phyloP scores from a whole-genome alignment of 2,329 filamentous ascomycete species.

The Neopestalotiopsis sp. region DNA sequence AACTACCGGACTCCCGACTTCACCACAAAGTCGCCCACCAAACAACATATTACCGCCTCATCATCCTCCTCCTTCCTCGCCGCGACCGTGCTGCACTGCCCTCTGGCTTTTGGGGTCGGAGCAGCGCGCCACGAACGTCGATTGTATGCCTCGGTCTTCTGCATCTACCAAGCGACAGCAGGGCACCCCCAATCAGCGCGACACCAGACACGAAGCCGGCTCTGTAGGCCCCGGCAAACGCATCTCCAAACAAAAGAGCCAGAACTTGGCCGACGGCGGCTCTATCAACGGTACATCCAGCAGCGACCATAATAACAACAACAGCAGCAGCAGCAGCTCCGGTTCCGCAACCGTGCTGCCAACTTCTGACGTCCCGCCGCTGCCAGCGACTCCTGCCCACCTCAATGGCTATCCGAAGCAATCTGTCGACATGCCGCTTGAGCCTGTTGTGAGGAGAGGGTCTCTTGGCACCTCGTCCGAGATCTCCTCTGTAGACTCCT shows the following conservation, averaged over 20 bases:
- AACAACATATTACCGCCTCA: neutral
- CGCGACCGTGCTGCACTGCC: conserved; percentile 3
- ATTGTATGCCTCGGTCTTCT: conserved; percentile 66
- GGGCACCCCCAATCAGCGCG: conserved; percentile 67
- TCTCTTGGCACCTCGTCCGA: conserved; percentile 63
- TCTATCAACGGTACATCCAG: conserved; percentile 26
- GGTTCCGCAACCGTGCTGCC: conserved; percentile 29
- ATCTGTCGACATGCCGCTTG: conserved; percentile 45
- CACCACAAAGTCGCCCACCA: neutral
- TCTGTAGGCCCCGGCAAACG: conserved; percentile 80
- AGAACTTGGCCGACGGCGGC: conserved; percentile 45
- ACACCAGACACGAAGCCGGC: conserved; percentile 85
- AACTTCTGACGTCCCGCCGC: conserved; percentile 33
- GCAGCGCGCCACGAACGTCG: conserved; percentile 38
- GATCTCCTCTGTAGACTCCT: conserved; percentile 60
- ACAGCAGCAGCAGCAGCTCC: too few relatives aligned
- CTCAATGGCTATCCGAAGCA: conserved; percentile 42
- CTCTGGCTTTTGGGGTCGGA: conserved; percentile 51
- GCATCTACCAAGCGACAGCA: conserved; percentile 66
- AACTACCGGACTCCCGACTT: neutral
- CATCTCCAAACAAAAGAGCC: conserved; percentile 51
- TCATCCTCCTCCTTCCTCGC: neutral
- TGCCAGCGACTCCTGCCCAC: conserved; percentile 42
- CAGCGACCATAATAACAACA: neutral
- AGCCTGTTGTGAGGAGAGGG: conserved; percentile 44